Evolutionary conservation across 2,329 filamentous ascomycete species (phyloP).

Genomic region (Calycina herbarum): DNA sequence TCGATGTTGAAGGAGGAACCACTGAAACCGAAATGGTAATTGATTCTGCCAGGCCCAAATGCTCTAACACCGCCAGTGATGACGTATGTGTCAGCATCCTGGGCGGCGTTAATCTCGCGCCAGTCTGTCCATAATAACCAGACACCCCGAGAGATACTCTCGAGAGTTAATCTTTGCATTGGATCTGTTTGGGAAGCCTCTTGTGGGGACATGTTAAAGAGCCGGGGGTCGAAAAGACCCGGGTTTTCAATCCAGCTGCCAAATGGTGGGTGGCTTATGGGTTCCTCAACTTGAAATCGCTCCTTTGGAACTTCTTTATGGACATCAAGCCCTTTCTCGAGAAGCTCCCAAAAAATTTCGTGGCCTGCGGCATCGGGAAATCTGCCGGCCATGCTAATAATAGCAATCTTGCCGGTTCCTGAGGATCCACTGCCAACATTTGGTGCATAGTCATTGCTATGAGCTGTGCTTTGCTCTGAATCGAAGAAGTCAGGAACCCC

Average conservation of each 20-base stretch:
- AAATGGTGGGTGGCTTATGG: constrained; percentile 70
- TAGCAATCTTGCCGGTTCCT: constrained; percentile 15
- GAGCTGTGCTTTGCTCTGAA: too few relatives aligned
- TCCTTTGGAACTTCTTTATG: constrained; percentile 53
- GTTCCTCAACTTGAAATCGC: constrained; percentile 73
- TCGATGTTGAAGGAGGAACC: constrained; percentile 44
- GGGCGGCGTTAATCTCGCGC: constrained; percentile 36
- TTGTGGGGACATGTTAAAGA: constrained; percentile 83
- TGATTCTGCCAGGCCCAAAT: constrained; percentile 40
- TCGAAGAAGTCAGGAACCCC: too few relatives aligned
- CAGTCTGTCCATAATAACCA: constrained; percentile 53
- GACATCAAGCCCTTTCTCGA: constrained; percentile 15
- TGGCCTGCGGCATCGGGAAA: constrained; percentile 16
- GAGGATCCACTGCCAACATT: constrained; percentile 6
- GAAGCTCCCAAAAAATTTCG: constrained; percentile 20
- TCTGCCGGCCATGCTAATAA: constrained; percentile 19
- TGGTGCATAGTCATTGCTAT: constrained; percentile 7
- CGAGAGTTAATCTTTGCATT: constrained; percentile 65
- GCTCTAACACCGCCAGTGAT: constrained; percentile 37
- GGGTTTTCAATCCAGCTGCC: constrained; percentile 71
- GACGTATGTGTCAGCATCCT: constrained; percentile 37
- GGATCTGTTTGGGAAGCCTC: constrained; percentile 79
- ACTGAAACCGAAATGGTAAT: constrained; percentile 45
- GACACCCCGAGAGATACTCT: constrained; percentile 81
- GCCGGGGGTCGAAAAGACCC: constrained; percentile 72